phyloP scores from a whole-genome alignment of 345 rosid genomes.

The Populus alba region DNA sequence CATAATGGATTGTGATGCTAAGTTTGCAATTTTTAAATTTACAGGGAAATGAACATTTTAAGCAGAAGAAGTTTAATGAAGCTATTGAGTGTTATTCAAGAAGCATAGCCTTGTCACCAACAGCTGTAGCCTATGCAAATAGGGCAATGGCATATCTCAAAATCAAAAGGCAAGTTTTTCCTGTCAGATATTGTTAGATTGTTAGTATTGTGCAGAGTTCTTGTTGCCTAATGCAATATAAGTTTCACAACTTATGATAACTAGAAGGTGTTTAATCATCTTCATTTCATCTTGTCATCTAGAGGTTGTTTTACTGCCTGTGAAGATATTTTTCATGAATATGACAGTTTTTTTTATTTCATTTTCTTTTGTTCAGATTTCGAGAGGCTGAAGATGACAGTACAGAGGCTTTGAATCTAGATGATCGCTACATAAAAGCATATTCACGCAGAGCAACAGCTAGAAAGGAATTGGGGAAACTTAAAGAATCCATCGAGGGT shows the following conservation, averaged over 20 bases:
- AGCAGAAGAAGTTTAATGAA: slow-evolving; percentile 76
- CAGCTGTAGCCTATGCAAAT: slow-evolving; percentile 83
- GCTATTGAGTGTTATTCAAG: slow-evolving; percentile 87
- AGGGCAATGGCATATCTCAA: slow-evolving; percentile 93
- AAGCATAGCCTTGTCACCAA: slow-evolving; percentile 82
- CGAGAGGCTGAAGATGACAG: slow-evolving; percentile 88
- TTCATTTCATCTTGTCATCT: neutral
- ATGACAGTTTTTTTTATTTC: neutral
- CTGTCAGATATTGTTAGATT: neutral
- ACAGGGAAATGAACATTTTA: slow-evolving; percentile 83
- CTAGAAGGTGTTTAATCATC: neutral
- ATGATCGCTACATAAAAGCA: slow-evolving; percentile 85
- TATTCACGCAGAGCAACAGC: slow-evolving; percentile 92
- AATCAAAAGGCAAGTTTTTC: slow-evolving; percentile 51
- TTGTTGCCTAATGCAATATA: neutral
- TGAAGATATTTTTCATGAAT: neutral
- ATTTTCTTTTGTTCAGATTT: slow-evolving; percentile 42
- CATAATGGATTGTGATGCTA: neutral
- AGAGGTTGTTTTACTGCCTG: neutral
- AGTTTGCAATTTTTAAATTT: neutral
- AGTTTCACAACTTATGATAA: neutral
- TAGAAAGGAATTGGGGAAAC: slow-evolving; percentile 67
- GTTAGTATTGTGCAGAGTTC: neutral
- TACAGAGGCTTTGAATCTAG: slow-evolving; percentile 85
- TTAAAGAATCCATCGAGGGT: slow-evolving; percentile 84